Evolutionary conservation across 768 basidiomycete genomes (phyloP).

Genomic region (Collybiopsis luxurians): DNA sequence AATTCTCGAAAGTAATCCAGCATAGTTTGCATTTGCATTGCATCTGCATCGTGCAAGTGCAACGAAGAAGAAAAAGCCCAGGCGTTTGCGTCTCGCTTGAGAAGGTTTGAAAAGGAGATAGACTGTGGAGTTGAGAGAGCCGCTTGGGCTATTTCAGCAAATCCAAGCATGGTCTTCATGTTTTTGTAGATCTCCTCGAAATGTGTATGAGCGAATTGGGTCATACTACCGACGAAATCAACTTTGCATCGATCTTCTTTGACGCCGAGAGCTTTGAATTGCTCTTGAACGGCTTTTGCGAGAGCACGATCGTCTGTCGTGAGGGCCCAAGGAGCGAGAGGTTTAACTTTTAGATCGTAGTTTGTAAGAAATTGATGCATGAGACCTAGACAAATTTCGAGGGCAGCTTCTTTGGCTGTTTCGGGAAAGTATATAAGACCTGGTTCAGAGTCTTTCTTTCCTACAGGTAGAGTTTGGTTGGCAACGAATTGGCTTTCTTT

Average conservation of each 20-base stretch:
- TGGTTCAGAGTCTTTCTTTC: conserved; percentile 1
- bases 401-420: conserved; percentile 25
- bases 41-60: background rate
- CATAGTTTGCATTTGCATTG: background rate
- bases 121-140: background rate
- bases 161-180: background rate
- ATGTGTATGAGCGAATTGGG: background rate
- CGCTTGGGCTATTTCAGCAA: background rate
- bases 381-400: conserved; percentile 25
- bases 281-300: conserved; percentile 21
- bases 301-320: conserved; percentile 22
- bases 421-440: conserved; percentile 30
- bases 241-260: conserved; percentile 22
- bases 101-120: background rate
- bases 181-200: background rate
- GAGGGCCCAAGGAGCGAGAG: conserved; percentile 22
- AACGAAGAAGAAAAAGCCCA: background rate
- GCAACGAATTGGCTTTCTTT: conserved; percentile 23
- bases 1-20: background rate
- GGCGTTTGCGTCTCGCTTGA: background rate
- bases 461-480: conserved; percentile 21
- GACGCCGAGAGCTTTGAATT: conserved; percentile 27
- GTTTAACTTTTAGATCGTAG: background rate
- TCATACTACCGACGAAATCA: conserved; percentile 8
- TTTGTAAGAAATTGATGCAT: conserved; percentile 24